A percentile compares a stretch with the other conserved stretches of the same genome.
Conservation (phyloP, 106 monocot genomes). For the Phalaenopsis equestris region DNA sequence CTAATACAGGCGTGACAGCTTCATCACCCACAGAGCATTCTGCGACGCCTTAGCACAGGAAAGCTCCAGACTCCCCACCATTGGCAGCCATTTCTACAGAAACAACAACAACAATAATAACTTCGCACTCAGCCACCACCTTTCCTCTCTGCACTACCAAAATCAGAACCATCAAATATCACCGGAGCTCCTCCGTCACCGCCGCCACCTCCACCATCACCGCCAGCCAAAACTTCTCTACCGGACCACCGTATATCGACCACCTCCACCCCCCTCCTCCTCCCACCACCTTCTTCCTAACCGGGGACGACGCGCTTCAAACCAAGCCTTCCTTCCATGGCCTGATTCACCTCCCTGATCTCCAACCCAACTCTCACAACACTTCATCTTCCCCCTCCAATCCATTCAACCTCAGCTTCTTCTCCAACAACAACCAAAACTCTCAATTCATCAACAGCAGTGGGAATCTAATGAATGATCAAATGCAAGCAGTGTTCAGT, state of each 20-base stretch:
- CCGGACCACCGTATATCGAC: slow-evolving; percentile 1
- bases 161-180: not conserved
- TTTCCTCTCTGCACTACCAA: slow-evolving; percentile 7
- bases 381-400: not conserved
- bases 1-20: slow-evolving; percentile 23
- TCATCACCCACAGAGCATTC: slow-evolving; percentile 30
- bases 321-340: slow-evolving; percentile 16
- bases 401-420: slow-evolving; percentile 35
- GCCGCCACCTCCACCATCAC: not conserved
- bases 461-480: slow-evolving; percentile 7
- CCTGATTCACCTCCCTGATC: slow-evolving; percentile 29
- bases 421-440: slow-evolving; percentile 16
- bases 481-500: slow-evolving; percentile 20
- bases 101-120: slow-evolving; percentile 1
- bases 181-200: not conserved
- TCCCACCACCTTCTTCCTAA: slow-evolving; percentile 16
- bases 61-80: slow-evolving; percentile 6
- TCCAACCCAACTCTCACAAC: slow-evolving; percentile 6
- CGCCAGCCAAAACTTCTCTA: not conserved
- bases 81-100: not conserved
- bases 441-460: slow-evolving; percentile 8
- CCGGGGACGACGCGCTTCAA: not conserved
- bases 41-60: slow-evolving; percentile 30
- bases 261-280: slow-evolving; percentile 8
- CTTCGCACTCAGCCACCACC: not conserved